phyloP scores from a whole-genome alignment of 345 rosid species.

The Psidium friedrichsthalianum region DNA sequence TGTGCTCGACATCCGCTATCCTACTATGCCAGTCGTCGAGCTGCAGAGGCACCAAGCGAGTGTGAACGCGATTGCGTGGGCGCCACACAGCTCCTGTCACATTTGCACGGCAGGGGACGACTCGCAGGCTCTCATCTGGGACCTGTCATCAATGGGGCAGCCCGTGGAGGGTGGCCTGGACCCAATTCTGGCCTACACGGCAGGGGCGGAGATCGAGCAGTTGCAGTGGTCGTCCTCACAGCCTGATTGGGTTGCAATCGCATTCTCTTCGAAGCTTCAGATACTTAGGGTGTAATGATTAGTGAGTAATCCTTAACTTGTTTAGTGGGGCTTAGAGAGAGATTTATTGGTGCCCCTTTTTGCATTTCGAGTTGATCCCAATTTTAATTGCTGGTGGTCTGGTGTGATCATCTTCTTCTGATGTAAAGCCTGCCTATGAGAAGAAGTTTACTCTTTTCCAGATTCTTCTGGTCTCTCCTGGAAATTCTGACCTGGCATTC shows the following conservation, averaged over 20 bases:
- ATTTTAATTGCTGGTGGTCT: background rate
- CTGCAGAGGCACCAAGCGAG: constrained; percentile 86
- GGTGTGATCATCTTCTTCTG: background rate
- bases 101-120: constrained; percentile 97
- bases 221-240: constrained; percentile 96
- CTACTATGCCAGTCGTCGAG: constrained; percentile 86
- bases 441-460: background rate
- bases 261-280: constrained; percentile 86
- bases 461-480: background rate
- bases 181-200: constrained; percentile 87
- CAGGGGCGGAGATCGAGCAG: constrained; percentile 97
- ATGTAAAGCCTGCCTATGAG: background rate
- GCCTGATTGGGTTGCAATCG: constrained; percentile 99
- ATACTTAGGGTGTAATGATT: constrained; percentile 73
- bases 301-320: background rate
- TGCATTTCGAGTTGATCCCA: background rate
- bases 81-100: constrained; percentile 96
- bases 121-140: constrained; percentile 96
- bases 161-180: constrained; percentile 94
- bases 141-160: constrained; percentile 87
- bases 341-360: background rate
- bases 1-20: constrained; percentile 84
- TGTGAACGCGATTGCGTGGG: constrained; percentile 95
- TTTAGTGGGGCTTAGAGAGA: background rate
- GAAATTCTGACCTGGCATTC: background rate